Evolutionary conservation across 2,329 filamentous ascomycete species (phyloP), one percentile per base, ranked within the genome.

Genomic region (Botrytis galanthina): DNA sequence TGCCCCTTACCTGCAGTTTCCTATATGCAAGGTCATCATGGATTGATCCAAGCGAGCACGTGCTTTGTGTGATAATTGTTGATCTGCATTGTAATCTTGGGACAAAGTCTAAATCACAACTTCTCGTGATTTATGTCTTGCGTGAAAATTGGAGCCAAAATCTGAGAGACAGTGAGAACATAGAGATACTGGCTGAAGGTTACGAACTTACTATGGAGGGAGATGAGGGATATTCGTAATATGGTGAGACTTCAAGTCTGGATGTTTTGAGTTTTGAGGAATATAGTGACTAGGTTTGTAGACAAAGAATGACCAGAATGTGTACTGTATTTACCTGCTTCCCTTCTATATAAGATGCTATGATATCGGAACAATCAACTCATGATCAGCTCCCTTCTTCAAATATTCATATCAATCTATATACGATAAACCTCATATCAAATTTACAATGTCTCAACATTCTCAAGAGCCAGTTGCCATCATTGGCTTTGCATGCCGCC

Each of bases 401-500:
- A 59, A 32, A 18, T 9, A n/a, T 35, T 35, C 4, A 29, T 35
- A 22, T 59, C 29, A 20, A 59, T 32, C 29, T 22, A 59, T 10
- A 59, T 32, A 35, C 57, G 32, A 29, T 35, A 18, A 20, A 20
- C 18, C 4, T 32, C 29, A 59, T 35, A 35, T 20, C 18, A 35
- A 32, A 20, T 10, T 22, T 20, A 32, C 16, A 59, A 59, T 59
- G 57, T 20, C 18, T 59, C 57, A 59, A 18, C 29, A 59, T 59
- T 59, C 29, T 59, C 78, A 77, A 74, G 80, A 79, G 4, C 85
- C 86, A 3, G 76, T 81, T 14, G 82, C 82, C 5, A 70, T 85
- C 4, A 75, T 85, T n/a, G 83, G 83, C 1, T 79, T 82, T 64
- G 80, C 82, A 10, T 82, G 82, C 63, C 83, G 81, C 70, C 76